Evolutionary conservation across 2,329 filamentous ascomycete genomes (phyloP), one percentile per base, ranked within the genome.

Genomic region (Arthrobotrys sinensis): DNA sequence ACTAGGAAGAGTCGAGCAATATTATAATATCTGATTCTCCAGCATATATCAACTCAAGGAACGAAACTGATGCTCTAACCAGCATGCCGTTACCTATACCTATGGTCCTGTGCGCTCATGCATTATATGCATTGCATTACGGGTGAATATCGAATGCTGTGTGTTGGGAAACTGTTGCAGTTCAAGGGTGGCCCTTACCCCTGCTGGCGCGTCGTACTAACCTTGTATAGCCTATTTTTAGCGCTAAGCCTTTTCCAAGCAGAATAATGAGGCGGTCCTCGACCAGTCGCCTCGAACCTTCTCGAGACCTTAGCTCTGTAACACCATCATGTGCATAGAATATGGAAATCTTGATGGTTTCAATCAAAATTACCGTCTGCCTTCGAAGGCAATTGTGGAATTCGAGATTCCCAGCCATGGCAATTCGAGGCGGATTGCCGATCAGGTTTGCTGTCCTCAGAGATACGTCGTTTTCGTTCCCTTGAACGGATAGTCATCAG

Each of bases 341-440:
- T 60, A 43, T 43, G 19, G 36, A 28, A n/a, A 60, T n/a, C 36
- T 19, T 5, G 19, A 36, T 43, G 36, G 7, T 60, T 21, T 40
- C 19, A 1, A 0, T 6, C 6, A 43, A 60, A 43, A 40, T 40
- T 14, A 1, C 16, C 10, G 19, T 24, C 19, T 43, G 32, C 40
- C 40, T 45, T 45, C 14, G n/a, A 16, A 14, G 10, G 34, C n/a
- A 19, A 19, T 19, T 36, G 38, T 52, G 57, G 7, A 19, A 21
- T 34, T 34, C 8, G 19, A 46, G 32, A 24, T 46, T 46, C 28
- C 4, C 21, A 7, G 60, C 34, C 12, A 36, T n/a, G 43, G 38
- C 12, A 48, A 64, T 71, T 73, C 69, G 69, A 73, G 69, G 69
- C 69, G 69, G 50, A 19, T 66, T 73, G 48, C 38, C 28, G 60